Evolutionary conservation across 2,329 filamentous ascomycete genomes (phyloP).

Genomic region (Aureobasidium sp.): DNA sequence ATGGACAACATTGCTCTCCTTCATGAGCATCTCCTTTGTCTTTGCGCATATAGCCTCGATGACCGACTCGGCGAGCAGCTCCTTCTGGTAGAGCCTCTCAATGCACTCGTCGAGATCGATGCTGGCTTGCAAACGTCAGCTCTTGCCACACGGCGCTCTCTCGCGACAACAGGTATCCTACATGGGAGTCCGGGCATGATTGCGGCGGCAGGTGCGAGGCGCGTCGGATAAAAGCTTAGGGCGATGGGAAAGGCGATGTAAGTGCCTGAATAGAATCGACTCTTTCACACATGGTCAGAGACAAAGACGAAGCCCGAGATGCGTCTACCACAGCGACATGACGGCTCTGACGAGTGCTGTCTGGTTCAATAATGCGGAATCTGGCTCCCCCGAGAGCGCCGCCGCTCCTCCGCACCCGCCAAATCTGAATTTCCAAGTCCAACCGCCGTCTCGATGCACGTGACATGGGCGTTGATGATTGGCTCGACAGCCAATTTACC

Average conservation of each 20-base stretch:
- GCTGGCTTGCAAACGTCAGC: constrained; percentile 55
- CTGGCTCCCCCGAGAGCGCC: background rate
- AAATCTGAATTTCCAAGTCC: background rate
- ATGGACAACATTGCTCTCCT: constrained; percentile 99
- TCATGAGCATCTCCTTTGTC: constrained; percentile 97
- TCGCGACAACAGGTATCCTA: constrained; percentile 25
- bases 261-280: background rate
- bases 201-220: constrained; percentile 5
- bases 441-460: background rate
- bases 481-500: constrained; percentile 9
- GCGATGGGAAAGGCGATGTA: background rate
- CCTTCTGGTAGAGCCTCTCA: constrained; percentile 90
- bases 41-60: constrained; percentile 99
- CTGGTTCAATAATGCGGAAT: background rate
- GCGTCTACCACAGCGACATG: constrained; percentile 4
- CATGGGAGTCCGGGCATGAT: constrained; percentile 45
- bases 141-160: background rate
- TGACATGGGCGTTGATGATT: constrained; percentile 12
- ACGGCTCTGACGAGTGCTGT: background rate
- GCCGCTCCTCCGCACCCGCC: background rate
- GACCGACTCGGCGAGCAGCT: constrained; percentile 92
- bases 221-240: background rate
- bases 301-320: background rate
- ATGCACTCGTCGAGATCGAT: constrained; percentile 99
- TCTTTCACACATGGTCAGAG: constrained; percentile 11